Conservation (phyloP, 164 flowering plant genomes). For the Taxillus chinensis region DNA sequence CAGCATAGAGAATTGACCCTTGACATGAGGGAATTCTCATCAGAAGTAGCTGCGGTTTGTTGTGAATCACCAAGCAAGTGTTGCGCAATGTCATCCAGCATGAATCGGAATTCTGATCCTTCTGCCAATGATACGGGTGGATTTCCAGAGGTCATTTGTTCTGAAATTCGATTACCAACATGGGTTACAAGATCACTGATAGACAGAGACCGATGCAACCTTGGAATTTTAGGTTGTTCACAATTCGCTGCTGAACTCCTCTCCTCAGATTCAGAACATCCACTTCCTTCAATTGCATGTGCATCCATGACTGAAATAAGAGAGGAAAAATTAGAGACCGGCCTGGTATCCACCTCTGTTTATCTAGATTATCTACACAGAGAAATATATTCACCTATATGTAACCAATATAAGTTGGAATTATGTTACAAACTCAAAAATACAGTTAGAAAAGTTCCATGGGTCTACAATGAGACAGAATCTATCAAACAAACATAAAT, state of each 20-base stretch:
- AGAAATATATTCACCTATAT: too few relatives aligned
- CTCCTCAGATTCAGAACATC: conserved; percentile 19
- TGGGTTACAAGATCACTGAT: conserved; percentile 71
- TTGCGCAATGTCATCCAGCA: conserved; percentile 57
- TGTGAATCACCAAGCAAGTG: conserved; percentile 61
- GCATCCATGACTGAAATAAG: conserved; percentile 34
- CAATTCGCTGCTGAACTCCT: conserved; percentile 20
- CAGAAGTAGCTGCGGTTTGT: conserved; percentile 30
- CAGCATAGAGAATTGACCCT: conserved; percentile 84
- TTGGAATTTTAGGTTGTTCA: conserved; percentile 53
- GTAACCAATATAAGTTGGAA: too few relatives aligned
- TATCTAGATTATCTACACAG: too few relatives aligned
- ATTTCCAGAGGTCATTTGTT: conserved; percentile 44
- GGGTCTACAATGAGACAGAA: too few relatives aligned
- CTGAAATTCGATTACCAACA: conserved; percentile 55
- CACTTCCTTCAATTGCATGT: conserved; percentile 33
- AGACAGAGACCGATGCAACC: conserved; percentile 63
- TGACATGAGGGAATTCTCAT: conserved; percentile 67
- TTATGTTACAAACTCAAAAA: too few relatives aligned
- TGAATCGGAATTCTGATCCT: conserved; percentile 28
- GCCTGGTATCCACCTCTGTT: too few relatives aligned
- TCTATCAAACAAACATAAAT: too few relatives aligned
- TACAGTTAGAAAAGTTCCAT: too few relatives aligned
- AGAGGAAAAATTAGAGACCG: not conserved
- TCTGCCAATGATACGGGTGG: conserved; percentile 25